Base-by-base conservation (phyloP, 768 basidiomycete species). In the Paxillus rubicundulus region DNA sequence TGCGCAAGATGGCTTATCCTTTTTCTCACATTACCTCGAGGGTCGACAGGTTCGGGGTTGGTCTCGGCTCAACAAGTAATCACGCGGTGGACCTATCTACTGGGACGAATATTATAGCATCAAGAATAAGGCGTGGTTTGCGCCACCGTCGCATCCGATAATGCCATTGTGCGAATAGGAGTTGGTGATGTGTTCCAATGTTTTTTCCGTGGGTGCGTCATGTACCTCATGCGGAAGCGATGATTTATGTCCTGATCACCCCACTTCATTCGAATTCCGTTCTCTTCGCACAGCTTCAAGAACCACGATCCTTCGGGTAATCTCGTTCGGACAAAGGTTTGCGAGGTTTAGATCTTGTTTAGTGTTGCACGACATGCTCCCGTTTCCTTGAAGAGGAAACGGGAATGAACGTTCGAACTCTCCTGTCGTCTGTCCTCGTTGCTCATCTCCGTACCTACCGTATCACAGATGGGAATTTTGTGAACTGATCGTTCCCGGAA, bases 381-480 rank as follows among this genome's bases (percentile, higher is more conserved):
- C n/a, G 10, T 21, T 47, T n/a, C 21, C 47, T 9, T 47, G 24
- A n/a, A 37, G 18, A 47, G n/a, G 21, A 17, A 40, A 39, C 47
- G 47, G 47, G 47, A 48, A 48, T 48, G 47, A 48, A 24, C 24
- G 24, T 24, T 24, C 3, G 24, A 48, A 30, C 27, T 47, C 34
- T 12, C 24, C 37, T 30, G 20, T 10, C 28, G 42, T 47, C 24
- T 18, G 20, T 38, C 47, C 47, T 39, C 47, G 38, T 48, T 48
- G 34, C 45, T 20, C 36, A 48, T 48, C 38, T 48, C 47, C 47
- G 47, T 28, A 37, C 47, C 27, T 39, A 21, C 32, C 47, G 47
- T 40, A 40, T 48, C 47, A 28, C 17, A 38, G 9, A 30, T 44
- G 42, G 5, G 33, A 33, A 33, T 5, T 33, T 30, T 46, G 48